Evolutionary conservation across 1,139 yeast genomes (phyloP).

Genomic region (Zygoascus hellenicus): DNA sequence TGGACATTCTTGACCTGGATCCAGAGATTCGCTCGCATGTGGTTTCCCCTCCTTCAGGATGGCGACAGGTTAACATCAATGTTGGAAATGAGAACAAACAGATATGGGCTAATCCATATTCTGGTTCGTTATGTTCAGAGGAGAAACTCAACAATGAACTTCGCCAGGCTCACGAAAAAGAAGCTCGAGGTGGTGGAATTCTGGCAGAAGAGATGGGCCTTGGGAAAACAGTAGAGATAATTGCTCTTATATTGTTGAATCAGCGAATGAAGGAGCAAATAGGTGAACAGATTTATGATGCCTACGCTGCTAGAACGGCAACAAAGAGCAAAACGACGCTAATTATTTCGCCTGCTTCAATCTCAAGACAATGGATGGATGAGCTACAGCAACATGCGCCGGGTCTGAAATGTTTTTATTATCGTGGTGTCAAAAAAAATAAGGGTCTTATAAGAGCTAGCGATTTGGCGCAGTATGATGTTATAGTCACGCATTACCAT

Average conservation of each 20-base stretch:
- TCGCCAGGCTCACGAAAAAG: not conserved
- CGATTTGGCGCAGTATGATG: conserved; percentile 51
- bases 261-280: conserved; percentile 37
- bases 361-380: conserved; percentile 75
- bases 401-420: conserved; percentile 51
- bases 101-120: conserved; percentile 33
- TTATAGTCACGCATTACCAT: conserved; percentile 76
- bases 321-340: conserved; percentile 62
- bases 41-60: conserved; percentile 30
- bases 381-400: conserved; percentile 62
- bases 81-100: conserved; percentile 5
- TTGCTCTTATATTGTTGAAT: conserved; percentile 58
- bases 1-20: conserved; percentile 21
- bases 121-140: conserved; percentile 24
- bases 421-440: conserved; percentile 48
- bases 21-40: conserved; percentile 21
- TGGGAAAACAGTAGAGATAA: conserved; percentile 85
- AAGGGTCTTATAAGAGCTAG: conserved; percentile 28
- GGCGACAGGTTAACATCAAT: conserved; percentile 13
- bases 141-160: conserved; percentile 15
- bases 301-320: conserved; percentile 45
- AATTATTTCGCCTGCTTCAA: conserved; percentile 79
- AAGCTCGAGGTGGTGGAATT: conserved; percentile 52
- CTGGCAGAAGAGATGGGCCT: conserved; percentile 95
- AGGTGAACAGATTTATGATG: conserved; percentile 34